Evolutionary conservation across 148 eudicot species (phyloP), one percentile per base, ranked within the genome.

Genomic region (Agrostemma githago): DNA sequence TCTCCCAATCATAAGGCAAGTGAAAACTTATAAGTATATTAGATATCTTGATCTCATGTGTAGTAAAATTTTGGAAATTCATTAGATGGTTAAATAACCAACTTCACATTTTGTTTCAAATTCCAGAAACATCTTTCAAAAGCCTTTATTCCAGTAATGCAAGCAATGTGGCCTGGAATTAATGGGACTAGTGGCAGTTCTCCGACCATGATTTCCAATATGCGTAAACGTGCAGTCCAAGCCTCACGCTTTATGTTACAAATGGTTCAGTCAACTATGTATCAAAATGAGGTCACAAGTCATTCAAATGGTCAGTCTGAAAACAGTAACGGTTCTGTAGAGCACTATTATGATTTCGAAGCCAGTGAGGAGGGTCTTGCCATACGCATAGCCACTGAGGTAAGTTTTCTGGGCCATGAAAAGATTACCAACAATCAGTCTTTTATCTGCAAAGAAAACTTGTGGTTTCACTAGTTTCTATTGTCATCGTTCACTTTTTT

Each of bases 241-340:
- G 96, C 89, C 61, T 87, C 99, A 74, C 99, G 87, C 34, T 92
- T 95, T 79, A 95, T 95, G 91, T 71, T 95, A 76, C 97, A 95
- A 79, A 92, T 95, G 99, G 84, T 95, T 84, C 92, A 92, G 79
- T 83, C 90, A 74, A 88, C 86, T 61, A 68, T 92, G 72, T 87
- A 89, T 39, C 70, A 73, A 72, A 89, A 84, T 72, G 92, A 82
- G 66, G 73, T 72, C 66, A 82, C 77, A 53, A 76, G 76, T 74
- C 82, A 73, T 43, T 53, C 17, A 74, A 71, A 80, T 12, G 79
- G 79, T 62, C 44, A 71, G 9, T 68, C 77, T 34, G 87, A 83
- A 72, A 74, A 68, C 42, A 15, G 76, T 59, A 82, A 54, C 59
- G 83, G 76, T 67, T 79, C 84, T 46, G 82, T 77, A 53, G 84